Evolutionary conservation across 2,329 filamentous ascomycete species (phyloP), one percentile per base, ranked within the genome.

Genomic region (Penicillium sp.): DNA sequence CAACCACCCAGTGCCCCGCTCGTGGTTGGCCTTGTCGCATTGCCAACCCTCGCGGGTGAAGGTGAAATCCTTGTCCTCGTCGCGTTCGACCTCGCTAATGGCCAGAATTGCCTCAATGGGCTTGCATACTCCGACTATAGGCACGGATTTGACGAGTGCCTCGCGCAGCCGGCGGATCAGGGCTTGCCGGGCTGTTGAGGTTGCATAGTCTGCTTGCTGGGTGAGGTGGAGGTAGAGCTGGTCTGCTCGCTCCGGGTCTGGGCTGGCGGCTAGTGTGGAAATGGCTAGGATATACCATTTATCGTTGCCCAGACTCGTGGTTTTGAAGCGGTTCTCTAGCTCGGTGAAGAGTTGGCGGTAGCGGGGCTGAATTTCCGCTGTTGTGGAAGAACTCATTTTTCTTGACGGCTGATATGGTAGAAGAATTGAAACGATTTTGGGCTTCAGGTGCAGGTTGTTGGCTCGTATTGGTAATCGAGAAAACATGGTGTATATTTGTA

Each of bases 71-170:
- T 73, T 76, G 57, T 84, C 81, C 60, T 82, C 79, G 0, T 70
- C 71, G 24, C 62, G 64, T 55, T 81, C 78, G 9, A 77, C 61
- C 15, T 71, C 68, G 49, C 66, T 69, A 46, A 83, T 81, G n/a
- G 74, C 70, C 7, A 82, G 69, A 38, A 83, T 76, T 1, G 79
- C 75, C 57, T 83, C 80, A 4, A 84, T 64, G 7, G 80, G 79
- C 59, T 82, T 83, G 63, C 78, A 81, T 0, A 84, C 78, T 0
- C 82, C 82, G 15, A 82, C 72, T 2, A 84, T 69, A 12, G 71
- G 69, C 10, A 80, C 71, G n/a, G 73, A 66, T 64, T 84, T 83
- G 51, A 85, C 64, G 12, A 84, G 68, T 0, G 74, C 75, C 63
- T 84, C 82, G 38, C 81, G 74, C 2, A 72, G 58, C 12, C 69